Evolutionary conservation across 2,329 filamentous ascomycete genomes (phyloP).

Genomic region (Colletotrichum truncatum): DNA sequence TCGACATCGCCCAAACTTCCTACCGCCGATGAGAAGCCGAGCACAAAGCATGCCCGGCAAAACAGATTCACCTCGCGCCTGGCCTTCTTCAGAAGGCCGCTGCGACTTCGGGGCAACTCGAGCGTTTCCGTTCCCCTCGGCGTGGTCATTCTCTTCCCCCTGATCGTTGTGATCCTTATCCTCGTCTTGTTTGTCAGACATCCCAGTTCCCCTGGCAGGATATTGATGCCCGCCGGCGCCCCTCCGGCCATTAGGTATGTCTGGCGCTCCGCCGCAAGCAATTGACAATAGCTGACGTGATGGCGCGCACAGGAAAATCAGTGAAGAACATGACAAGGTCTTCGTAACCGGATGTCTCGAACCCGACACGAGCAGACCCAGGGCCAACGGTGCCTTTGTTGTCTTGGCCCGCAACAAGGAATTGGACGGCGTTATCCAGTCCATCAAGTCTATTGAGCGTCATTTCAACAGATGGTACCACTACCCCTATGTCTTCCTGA

Average conservation of each 20-base stretch:
- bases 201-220: conserved; percentile 81
- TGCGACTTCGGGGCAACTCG: conserved; percentile 91
- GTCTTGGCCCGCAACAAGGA: conserved; percentile 97
- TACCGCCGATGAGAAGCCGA: conserved; percentile 59
- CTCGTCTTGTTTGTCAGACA: conserved; percentile 89
- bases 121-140: conserved; percentile 92
- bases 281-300: background rate
- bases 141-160: conserved; percentile 90
- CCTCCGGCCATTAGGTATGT: conserved; percentile 89
- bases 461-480: conserved; percentile 99
- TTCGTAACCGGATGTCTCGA: conserved; percentile 92
- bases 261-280: background rate
- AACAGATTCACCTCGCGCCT: conserved; percentile 61
- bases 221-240: conserved; percentile 87
- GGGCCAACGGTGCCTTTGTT: conserved; percentile 95
- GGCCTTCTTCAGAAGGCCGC: conserved; percentile 85
- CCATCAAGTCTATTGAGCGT: conserved; percentile 95
- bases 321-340: conserved; percentile 95
- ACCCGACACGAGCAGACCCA: conserved; percentile 78
- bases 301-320: conserved; percentile 78
- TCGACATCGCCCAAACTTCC: conserved; percentile 54
- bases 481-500: conserved; percentile 98
- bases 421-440: conserved; percentile 93
- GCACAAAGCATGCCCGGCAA: conserved; percentile 43
- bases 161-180: conserved; percentile 90